These are phyloP conservation scores for Mycena kentingensis DNA, from an alignment of 768 basidiomycete species.

Conservation along the genomic window DNA sequence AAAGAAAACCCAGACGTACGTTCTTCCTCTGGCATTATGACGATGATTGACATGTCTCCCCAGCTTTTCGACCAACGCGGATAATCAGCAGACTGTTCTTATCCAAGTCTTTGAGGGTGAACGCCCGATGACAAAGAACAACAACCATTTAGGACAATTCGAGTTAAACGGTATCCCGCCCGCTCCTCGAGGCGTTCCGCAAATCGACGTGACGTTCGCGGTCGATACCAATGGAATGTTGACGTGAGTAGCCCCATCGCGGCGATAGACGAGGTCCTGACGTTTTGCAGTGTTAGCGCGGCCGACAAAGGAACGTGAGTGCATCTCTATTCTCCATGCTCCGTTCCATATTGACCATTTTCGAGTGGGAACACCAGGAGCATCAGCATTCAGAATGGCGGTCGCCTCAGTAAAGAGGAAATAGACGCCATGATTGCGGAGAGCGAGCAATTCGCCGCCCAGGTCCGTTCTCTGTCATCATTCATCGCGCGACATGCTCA, in stretches of 20 bases:
- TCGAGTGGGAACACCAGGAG: conserved; percentile 76
- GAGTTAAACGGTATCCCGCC: conserved; percentile 89
- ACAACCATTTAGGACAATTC: conserved; percentile 88
- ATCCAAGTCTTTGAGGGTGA: conserved; percentile 93
- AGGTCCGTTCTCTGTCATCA: conserved; percentile 48
- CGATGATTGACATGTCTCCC: neutral
- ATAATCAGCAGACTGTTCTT: conserved; percentile 87
- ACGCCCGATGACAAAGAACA: conserved; percentile 86
- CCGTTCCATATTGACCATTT: neutral
- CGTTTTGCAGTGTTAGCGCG: conserved; percentile 59
- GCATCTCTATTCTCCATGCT: neutral
- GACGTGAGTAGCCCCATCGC: conserved; percentile 68
- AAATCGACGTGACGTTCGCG: conserved; percentile 90
- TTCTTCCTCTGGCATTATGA: neutral
- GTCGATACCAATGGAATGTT: conserved; percentile 86
- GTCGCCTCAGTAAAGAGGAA: conserved; percentile 53
- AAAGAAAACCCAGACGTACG: conserved; percentile 45
- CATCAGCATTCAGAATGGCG: conserved; percentile 72
- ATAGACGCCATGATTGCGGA: conserved; percentile 59
- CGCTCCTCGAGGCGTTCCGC: conserved; percentile 86
- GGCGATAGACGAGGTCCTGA: conserved; percentile 39
- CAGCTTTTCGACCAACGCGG: conserved; percentile 84
- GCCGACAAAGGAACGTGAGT: conserved; percentile 69
- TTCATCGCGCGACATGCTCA: conserved; percentile 50
- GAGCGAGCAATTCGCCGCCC: conserved; percentile 45